These are phyloP conservation scores for Coniochaeta sp. DNA, from an alignment of 2,329 filamentous ascomycete genomes.

Conservation along the genomic window DNA sequence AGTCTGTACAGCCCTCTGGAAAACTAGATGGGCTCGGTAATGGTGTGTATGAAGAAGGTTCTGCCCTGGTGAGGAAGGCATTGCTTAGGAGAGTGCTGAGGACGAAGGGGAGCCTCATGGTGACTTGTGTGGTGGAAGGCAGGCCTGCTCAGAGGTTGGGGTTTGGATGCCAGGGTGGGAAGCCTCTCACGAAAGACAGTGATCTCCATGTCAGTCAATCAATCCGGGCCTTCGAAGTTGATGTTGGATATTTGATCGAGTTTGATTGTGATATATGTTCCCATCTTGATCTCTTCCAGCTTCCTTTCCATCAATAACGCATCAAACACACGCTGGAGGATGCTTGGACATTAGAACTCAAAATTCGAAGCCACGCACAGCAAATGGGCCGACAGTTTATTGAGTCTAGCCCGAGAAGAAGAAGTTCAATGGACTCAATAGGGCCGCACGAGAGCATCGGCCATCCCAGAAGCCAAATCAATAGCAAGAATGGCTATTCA, in stretches of 20 bases:
- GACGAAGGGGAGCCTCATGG: not conserved
- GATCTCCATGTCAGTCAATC: not conserved
- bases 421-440: not conserved
- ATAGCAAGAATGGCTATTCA: not conserved
- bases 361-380: not conserved
- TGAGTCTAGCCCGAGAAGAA: not conserved
- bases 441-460: not conserved
- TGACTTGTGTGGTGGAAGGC: not conserved
- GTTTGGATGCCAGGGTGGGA: too few species aligned
- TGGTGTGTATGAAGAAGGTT: not conserved
- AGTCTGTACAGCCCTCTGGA: conserved; percentile 3
- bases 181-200: not conserved
- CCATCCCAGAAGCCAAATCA: not conserved
- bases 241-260: not conserved
- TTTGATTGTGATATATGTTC: not conserved
- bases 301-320: not conserved
- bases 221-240: not conserved
- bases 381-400: too few species aligned
- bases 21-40: not conserved
- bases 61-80: not conserved
- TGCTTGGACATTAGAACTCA: not conserved
- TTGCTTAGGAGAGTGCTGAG: not conserved
- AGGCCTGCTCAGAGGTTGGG: too few species aligned
- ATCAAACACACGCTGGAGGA: not conserved
- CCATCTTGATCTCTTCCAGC: not conserved